A percentile compares a stretch with the other conserved stretches of the same genome.
Conservation (phyloP, 495 filamentous ascomycete species). For the Aspergillus heteromorphus region DNA sequence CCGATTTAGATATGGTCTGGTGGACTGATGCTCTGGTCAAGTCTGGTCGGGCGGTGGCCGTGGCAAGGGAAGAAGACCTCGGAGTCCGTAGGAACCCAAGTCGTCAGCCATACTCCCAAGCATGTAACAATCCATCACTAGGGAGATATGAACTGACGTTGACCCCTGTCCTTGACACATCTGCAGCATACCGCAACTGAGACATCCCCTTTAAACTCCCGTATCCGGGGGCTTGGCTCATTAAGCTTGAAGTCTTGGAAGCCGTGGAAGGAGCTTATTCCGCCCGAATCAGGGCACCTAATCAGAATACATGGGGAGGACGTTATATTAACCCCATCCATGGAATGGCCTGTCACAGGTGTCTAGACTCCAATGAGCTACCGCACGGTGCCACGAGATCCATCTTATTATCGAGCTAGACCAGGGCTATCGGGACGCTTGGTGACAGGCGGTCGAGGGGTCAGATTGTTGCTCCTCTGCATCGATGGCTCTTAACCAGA, state of each 20-base stretch:
- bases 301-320: not conserved
- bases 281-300: not conserved
- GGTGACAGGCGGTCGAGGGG: not conserved
- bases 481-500: not conserved
- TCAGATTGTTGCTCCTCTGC: not conserved
- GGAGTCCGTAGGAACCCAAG: not conserved
- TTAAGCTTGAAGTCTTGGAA: not conserved
- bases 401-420: not conserved
- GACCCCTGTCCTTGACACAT: not conserved
- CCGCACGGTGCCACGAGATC: not conserved
- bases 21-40: not conserved
- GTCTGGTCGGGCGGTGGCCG: not conserved
- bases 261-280: not conserved
- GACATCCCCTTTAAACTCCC: not conserved
- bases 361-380: not conserved
- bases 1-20: not conserved
- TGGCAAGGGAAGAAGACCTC: not conserved
- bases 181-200: not conserved
- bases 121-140: not conserved
- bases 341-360: not conserved
- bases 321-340: not conserved
- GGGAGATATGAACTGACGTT: not conserved
- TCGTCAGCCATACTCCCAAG: not conserved
- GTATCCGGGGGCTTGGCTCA: not conserved
- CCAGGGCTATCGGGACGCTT: not conserved